These are phyloP conservation scores for Botrytis squamosa DNA, from an alignment of 2,329 filamentous ascomycete genomes.

Conservation along the genomic window DNA sequence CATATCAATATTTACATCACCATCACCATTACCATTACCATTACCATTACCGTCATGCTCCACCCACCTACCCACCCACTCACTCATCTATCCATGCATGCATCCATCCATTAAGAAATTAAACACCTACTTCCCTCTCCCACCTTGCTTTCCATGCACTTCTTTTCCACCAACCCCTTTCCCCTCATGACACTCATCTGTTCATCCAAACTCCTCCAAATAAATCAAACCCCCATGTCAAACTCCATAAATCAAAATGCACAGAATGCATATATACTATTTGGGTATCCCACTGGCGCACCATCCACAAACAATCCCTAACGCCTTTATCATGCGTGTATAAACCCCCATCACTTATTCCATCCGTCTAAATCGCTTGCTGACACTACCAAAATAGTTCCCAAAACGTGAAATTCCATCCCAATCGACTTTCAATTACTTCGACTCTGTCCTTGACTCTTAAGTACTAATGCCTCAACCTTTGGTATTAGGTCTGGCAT, in stretches of 20 bases:
- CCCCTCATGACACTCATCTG: neutral
- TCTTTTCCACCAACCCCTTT: neutral
- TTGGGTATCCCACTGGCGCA: slow-evolving; percentile 1
- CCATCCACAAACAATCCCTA: neutral
- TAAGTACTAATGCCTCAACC: slow-evolving; percentile 51
- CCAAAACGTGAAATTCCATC: neutral
- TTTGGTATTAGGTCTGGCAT: slow-evolving; percentile 68
- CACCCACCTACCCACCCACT: neutral
- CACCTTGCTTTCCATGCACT: neutral
- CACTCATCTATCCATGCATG: neutral
- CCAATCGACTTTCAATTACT: neutral
- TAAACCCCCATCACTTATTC: neutral
- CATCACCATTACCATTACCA: neutral
- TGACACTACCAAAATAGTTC: neutral
- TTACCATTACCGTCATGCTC: neutral
- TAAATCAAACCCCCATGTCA: neutral
- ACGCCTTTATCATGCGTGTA: neutral
- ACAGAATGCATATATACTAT: neutral
- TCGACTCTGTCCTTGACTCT: neutral
- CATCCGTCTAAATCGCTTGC: neutral
- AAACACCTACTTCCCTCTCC: neutral
- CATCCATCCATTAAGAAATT: neutral
- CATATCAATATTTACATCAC: neutral
- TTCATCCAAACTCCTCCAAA: neutral
- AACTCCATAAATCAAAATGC: slow-evolving; percentile 4